A percentile compares a stretch with the other conserved stretches of the same genome.
phyloP scores from a whole-genome alignment of 1,284 basidiomycete genomes.

The Cerioporus squamosus region DNA sequence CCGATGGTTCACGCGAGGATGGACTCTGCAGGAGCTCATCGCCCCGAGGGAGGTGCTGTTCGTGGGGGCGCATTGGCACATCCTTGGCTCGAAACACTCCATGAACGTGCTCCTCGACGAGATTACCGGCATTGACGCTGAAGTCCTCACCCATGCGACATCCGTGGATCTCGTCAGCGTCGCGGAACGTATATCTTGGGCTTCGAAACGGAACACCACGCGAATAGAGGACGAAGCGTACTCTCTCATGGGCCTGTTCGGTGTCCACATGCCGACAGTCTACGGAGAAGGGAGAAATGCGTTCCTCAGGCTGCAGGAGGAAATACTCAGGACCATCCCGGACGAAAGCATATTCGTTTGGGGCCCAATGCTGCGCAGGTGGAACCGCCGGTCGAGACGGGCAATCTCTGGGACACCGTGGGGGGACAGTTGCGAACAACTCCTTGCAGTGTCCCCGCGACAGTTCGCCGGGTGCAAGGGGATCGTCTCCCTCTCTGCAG shows the following conservation, averaged over 20 bases:
- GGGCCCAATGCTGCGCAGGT: background rate
- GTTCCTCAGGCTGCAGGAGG: background rate
- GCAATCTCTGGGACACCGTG: no score
- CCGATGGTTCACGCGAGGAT: background rate
- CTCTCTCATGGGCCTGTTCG: background rate
- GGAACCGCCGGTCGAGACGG: no score
- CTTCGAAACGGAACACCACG: background rate
- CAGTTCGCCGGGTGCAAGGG: no score
- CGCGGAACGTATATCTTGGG: background rate
- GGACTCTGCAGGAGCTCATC: constrained; percentile 5
- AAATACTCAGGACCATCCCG: background rate
- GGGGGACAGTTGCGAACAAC: no score
- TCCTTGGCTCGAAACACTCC: background rate
- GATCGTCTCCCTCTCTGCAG: no score
- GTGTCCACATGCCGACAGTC: background rate
- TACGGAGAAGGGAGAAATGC: background rate
- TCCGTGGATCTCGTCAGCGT: background rate
- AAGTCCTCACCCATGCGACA: background rate
- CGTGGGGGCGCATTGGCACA: background rate
- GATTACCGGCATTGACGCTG: background rate
- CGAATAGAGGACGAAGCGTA: background rate
- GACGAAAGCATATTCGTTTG: background rate
- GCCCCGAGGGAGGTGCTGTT: background rate
- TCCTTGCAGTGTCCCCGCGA: no score
- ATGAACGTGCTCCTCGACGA: background rate